phyloP scores from a whole-genome alignment of 345 rosid genomes.

The Citrus reticulata region DNA sequence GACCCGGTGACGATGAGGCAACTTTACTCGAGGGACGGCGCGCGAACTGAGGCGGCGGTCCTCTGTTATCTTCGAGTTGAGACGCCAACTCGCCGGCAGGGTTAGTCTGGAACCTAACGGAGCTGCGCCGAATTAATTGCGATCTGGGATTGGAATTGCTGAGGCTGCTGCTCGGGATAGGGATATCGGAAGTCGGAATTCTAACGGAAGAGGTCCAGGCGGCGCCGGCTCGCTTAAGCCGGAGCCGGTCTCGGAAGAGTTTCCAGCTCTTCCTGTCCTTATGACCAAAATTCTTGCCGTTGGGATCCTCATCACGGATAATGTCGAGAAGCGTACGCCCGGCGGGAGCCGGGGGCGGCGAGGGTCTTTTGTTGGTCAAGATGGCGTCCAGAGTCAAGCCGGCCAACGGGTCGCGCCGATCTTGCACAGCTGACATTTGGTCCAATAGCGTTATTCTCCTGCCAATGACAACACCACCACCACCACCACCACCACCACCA shows the following conservation, averaged over 20 bases:
- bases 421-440: conserved; percentile 13
- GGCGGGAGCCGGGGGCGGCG: neutral
- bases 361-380: neutral
- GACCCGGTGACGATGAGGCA: conserved; percentile 28
- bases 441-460: conserved; percentile 13
- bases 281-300: conserved; percentile 18
- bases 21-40: conserved; percentile 50
- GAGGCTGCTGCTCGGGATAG: conserved; percentile 17
- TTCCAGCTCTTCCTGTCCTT: conserved; percentile 79
- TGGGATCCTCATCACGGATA: conserved; percentile 50
- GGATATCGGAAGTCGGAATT: conserved; percentile 59
- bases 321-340: conserved; percentile 24
- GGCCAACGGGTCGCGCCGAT: conserved; percentile 11
- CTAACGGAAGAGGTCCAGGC: conserved; percentile 60
- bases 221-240: conserved; percentile 61
- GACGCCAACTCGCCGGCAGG: conserved; percentile 1
- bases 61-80: neutral
- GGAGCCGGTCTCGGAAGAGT: conserved; percentile 61
- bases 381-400: conserved; percentile 25
- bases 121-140: conserved; percentile 16
- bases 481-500: no score
- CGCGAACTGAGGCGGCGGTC: conserved; percentile 30
- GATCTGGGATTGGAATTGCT: conserved; percentile 17
- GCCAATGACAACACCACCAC: neutral
- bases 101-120: conserved; percentile 27